A percentile compares a stretch with the other conserved stretches of the same genome.
These are phyloP conservation scores for Diplocarpon mali DNA, from an alignment of 2,329 filamentous ascomycete species.

Conservation along the genomic window DNA sequence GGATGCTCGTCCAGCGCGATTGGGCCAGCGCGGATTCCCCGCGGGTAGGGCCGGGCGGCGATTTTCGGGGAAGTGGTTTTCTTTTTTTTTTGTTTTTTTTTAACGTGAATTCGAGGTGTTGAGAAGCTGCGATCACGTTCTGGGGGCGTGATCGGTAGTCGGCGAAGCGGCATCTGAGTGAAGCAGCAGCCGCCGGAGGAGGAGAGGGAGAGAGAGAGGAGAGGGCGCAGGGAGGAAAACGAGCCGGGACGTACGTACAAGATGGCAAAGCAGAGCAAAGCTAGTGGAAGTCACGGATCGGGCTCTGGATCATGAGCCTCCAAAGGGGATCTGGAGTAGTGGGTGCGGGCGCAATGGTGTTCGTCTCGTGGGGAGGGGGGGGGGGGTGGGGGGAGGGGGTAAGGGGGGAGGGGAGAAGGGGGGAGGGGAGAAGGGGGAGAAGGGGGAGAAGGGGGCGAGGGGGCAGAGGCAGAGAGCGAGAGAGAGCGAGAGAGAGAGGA, in stretches of 20 bases:
- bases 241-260: slow-evolving; percentile 10
- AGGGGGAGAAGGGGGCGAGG: too few relatives aligned
- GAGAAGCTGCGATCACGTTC: neutral
- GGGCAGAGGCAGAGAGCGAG: too few relatives aligned
- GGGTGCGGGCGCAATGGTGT: slow-evolving; percentile 11
- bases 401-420: slow-evolving; percentile 6
- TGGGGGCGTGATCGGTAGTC: neutral
- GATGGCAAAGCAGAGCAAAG: neutral
- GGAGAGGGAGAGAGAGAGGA: neutral
- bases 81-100: too few relatives aligned
- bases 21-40: neutral
- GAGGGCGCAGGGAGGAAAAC: neutral
- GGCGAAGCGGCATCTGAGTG: too few relatives aligned
- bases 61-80: too few relatives aligned
- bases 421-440: too few relatives aligned
- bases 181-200: slow-evolving; percentile 1
- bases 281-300: neutral
- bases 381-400: slow-evolving; percentile 2
- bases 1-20: slow-evolving; percentile 3
- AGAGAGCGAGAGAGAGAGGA: too few relatives aligned
- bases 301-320: slow-evolving; percentile 8
- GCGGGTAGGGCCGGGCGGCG: too few relatives aligned
- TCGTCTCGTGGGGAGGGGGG: slow-evolving; percentile 5
- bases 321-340: slow-evolving; percentile 2
- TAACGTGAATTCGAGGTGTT: too few relatives aligned